Evolutionary conservation across 2,329 filamentous ascomycete species (phyloP).

Genomic region (Polychaeton citri): DNA sequence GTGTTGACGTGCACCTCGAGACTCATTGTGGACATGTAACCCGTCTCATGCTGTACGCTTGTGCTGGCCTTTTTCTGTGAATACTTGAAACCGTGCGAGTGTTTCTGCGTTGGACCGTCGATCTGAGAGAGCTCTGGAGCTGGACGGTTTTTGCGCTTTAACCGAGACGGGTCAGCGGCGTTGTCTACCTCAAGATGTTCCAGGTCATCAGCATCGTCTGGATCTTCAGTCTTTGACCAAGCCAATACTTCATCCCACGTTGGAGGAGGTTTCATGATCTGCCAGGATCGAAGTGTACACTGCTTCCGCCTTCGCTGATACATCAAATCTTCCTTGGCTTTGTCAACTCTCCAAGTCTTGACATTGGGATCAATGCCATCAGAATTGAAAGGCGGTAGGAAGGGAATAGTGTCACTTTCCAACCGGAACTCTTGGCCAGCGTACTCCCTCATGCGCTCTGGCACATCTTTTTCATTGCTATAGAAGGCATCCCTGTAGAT

Average conservation of each 20-base stretch:
- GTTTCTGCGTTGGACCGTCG: conserved; percentile 72
- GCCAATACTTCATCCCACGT: conserved; percentile 51
- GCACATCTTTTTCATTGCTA: conserved; percentile 70
- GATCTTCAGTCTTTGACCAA: conserved; percentile 45
- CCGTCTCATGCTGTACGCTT: conserved; percentile 67
- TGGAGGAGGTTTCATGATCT: conserved; percentile 59
- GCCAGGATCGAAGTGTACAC: conserved; percentile 61
- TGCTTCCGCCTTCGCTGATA: conserved; percentile 40
- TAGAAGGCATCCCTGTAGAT: conserved; percentile 82
- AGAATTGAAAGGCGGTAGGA: conserved; percentile 55
- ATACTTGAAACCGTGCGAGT: conserved; percentile 73
- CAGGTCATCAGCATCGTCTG: conserved; percentile 6
- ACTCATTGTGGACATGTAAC: conserved; percentile 96
- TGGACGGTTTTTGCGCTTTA: conserved; percentile 20
- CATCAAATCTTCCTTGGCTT: conserved; percentile 34
- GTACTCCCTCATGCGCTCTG: conserved; percentile 64
- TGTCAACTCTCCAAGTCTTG: conserved; percentile 42
- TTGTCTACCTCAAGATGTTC: conserved; percentile 16
- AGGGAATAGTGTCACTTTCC: conserved; percentile 61
- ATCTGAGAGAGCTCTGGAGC: conserved; percentile 60
- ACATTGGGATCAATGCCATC: conserved; percentile 41
- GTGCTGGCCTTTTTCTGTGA: conserved; percentile 62
- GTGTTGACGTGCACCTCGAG: conserved; percentile 87
- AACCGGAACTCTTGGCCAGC: conserved; percentile 76
- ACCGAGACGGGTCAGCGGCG: conserved; percentile 11